Evolutionary conservation across 805 yeast species (phyloP).

Genomic region (Saccharomycopsis sp.): DNA sequence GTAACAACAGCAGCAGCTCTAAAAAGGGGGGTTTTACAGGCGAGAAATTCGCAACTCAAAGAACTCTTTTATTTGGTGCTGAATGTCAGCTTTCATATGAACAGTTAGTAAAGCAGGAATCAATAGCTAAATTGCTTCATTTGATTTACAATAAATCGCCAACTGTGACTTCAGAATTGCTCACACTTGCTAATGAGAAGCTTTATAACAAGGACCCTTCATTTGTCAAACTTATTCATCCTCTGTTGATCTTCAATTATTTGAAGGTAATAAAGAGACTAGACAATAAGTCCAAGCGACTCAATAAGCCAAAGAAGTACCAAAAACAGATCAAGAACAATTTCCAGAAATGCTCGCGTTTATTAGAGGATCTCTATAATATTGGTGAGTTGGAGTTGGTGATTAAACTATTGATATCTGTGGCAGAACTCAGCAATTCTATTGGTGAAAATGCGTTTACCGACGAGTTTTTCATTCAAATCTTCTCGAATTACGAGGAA

Average conservation of each 20-base stretch:
- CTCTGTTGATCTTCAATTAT: constrained; percentile 61
- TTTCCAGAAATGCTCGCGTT: constrained; percentile 69
- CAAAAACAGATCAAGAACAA: constrained; percentile 36
- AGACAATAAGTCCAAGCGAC: constrained; percentile 26
- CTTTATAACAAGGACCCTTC: constrained; percentile 48
- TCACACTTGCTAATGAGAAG: constrained; percentile 36
- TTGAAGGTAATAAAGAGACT: constrained; percentile 53
- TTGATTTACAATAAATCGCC: constrained; percentile 48
- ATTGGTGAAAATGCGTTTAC: constrained; percentile 62
- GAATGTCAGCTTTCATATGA: constrained; percentile 30
- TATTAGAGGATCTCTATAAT: constrained; percentile 58
- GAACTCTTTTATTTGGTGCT: constrained; percentile 26
- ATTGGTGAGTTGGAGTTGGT: constrained; percentile 33
- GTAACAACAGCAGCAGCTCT: constrained; percentile 14
- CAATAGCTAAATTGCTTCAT: constrained; percentile 64
- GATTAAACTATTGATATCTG: constrained; percentile 44
- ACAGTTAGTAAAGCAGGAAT: constrained; percentile 45
- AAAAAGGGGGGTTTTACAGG: constrained; percentile 8
- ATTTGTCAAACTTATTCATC: constrained; percentile 62
- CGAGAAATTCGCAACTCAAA: constrained; percentile 2
- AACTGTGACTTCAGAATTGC: constrained; percentile 38
- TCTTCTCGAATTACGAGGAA: constrained; percentile 79
- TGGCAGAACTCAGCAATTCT: constrained; percentile 79
- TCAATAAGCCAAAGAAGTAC: constrained; percentile 21
- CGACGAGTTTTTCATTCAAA: constrained; percentile 84